phyloP scores from a whole-genome alignment of 345 rosid species.

The Brassica napus region DNA sequence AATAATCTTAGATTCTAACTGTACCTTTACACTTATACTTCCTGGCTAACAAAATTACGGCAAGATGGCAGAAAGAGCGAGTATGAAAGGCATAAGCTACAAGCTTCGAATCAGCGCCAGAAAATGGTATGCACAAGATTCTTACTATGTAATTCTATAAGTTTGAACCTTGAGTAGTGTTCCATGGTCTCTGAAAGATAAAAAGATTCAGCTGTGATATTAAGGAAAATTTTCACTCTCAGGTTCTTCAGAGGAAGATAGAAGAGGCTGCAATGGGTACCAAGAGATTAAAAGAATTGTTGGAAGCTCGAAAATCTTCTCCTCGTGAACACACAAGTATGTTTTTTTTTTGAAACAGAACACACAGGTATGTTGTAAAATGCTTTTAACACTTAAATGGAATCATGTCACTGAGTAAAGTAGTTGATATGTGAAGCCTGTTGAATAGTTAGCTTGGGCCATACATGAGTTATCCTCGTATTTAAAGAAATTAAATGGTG shows the following conservation, averaged over 20 bases:
- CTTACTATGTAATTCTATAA: background rate
- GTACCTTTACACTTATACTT: background rate
- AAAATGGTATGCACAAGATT: conserved; percentile 62
- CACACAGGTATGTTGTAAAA: too few species aligned
- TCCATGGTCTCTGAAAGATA: conserved; percentile 7
- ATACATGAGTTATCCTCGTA: too few species aligned
- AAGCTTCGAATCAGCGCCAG: conserved; percentile 94
- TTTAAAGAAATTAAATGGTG: too few species aligned
- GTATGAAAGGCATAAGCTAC: conserved; percentile 96
- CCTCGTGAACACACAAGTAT: conserved; percentile 58
- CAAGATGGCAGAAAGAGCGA: conserved; percentile 97
- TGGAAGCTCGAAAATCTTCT: conserved; percentile 94
- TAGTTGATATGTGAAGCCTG: too few species aligned
- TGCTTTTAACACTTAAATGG: too few species aligned
- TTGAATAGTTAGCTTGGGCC: too few species aligned
- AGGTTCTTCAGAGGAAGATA: conserved; percentile 99
- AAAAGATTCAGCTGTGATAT: conserved; percentile 17
- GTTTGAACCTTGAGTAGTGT: background rate
- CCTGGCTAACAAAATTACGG: conserved; percentile 55
- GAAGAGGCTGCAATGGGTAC: conserved; percentile 99
- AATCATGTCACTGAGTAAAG: too few species aligned
- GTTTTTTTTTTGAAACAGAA: too few species aligned
- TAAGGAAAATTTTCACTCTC: conserved; percentile 34
- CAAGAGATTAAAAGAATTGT: conserved; percentile 91
- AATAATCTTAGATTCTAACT: conserved; percentile 7